Base-by-base conservation (phyloP, 305 asterid genomes). In the Solanum aculeatissimum region DNA sequence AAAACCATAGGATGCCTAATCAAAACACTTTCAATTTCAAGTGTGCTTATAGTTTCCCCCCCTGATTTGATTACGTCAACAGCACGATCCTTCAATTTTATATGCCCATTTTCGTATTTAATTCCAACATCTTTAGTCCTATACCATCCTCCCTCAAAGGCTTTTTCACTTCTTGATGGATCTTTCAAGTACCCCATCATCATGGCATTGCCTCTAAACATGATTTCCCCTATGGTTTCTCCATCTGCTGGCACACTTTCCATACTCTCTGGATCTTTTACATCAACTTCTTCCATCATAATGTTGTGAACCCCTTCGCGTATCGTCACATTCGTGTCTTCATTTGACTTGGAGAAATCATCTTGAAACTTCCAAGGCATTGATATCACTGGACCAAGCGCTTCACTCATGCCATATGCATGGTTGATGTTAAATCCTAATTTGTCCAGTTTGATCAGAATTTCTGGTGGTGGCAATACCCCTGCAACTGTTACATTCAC, bases 321-420 rank as follows among this genome's bases (percentile, higher is more conserved):
- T 16, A 77, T n/a, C 69, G 74, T 43, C 38, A 79, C 19, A 2
- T 13, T 78, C 6, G 19, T 29, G 1, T 85, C 83, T 25, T 83
- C 78, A 25, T 62, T 38, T 4, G 53, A n/a, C 3, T 58, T 10
- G 15, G 43, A 13, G n/a, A 14, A 11, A 47, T 57, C 57, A n/a
- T 45, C 38, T 3, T 32, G 83, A 15, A 27, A 79, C n/a, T 81
- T 82, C 86, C 83, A 45, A 1, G 58, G 51, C 51, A 38, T 80
- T 15, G 87, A 83, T 16, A 79, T 87, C 57, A 84, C 69, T 6
- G 89, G 89, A 72, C 92, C 91, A 9, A 90, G 92, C 49, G 89
- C 91, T 83, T 90, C 92, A 9, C 85, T 90, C 92, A 90, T 90
- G 35, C 92, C 92, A 69, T 88, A 90, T 85, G 63, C 88, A 51